Conservation (phyloP, 2,329 filamentous ascomycete genomes). For the Claviceps digitariae region DNA sequence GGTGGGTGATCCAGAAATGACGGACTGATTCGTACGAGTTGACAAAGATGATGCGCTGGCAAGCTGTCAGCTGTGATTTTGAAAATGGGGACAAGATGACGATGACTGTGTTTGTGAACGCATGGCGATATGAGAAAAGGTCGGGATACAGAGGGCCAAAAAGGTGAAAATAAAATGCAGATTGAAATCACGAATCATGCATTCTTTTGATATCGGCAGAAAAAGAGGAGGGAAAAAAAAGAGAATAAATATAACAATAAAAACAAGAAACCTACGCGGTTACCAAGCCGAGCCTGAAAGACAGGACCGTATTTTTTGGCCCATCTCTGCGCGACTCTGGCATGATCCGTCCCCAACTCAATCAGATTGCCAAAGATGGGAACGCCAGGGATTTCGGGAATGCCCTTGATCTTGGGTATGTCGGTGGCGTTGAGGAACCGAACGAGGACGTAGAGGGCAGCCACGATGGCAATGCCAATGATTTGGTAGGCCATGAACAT, state of each 20-base stretch:
- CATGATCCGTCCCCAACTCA: slow-evolving; percentile 44
- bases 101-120: neutral
- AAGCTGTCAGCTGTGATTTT: neutral
- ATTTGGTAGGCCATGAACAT: slow-evolving; percentile 9
- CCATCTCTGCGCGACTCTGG: slow-evolving; percentile 40
- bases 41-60: slow-evolving; percentile 55
- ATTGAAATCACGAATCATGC: no score
- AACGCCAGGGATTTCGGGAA: slow-evolving; percentile 47
- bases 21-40: slow-evolving; percentile 65
- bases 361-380: slow-evolving; percentile 51
- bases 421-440: slow-evolving; percentile 35
- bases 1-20: slow-evolving; percentile 65
- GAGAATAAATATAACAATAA: neutral
- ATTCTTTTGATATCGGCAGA: no score
- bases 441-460: slow-evolving; percentile 12
- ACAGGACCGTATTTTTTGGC: slow-evolving; percentile 48
- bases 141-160: neutral
- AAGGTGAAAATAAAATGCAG: no score
- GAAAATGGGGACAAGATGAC: neutral
- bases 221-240: neutral
- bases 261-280: slow-evolving; percentile 32
- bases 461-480: slow-evolving; percentile 8
- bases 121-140: neutral
- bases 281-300: slow-evolving; percentile 56
- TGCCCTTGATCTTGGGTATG: slow-evolving; percentile 43